These are phyloP conservation scores for Peziza echinospora DNA, from an alignment of 495 filamentous ascomycete species.

Conservation along the genomic window DNA sequence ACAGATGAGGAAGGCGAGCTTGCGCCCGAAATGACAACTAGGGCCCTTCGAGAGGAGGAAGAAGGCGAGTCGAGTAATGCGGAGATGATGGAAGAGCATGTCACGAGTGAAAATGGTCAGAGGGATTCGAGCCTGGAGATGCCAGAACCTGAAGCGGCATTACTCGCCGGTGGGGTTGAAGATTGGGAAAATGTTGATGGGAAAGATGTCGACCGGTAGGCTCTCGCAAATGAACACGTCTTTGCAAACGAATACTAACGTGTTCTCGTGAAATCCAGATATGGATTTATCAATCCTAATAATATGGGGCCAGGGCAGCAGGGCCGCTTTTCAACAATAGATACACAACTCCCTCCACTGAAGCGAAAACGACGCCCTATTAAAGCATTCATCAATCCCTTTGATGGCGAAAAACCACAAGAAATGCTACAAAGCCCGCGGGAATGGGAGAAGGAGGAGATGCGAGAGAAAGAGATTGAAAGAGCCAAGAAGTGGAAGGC, in stretches of 20 bases:
- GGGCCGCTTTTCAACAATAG: constrained; percentile 21
- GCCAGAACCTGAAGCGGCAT: constrained; percentile 3
- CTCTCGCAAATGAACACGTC: neutral
- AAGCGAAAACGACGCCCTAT: constrained; percentile 17
- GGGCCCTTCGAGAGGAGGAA: constrained; percentile 6
- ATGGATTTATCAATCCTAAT: constrained; percentile 64
- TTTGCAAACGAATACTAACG: neutral
- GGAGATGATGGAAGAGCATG: constrained; percentile 4
- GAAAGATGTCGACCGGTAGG: constrained; percentile 53
- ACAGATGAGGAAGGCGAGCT: constrained; percentile 8
- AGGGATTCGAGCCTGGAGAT: neutral
- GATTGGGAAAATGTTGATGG: constrained; percentile 86
- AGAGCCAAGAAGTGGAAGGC: constrained; percentile 90
- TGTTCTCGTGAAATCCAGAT: constrained; percentile 30
- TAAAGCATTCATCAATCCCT: neutral
- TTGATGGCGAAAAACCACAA: constrained; percentile 20
- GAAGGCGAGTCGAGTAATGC: too few species aligned
- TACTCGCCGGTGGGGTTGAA: constrained; percentile 59
- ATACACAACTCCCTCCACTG: constrained; percentile 23
- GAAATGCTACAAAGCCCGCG: neutral
- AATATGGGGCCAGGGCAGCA: constrained; percentile 15
- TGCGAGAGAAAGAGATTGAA: constrained; percentile 59
- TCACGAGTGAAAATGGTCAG: neutral
- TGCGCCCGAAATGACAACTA: constrained; percentile 1
- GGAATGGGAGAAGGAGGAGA: constrained; percentile 4